Percentiles rank a stretch among this genome's conserved stretches.
Conservation (phyloP, 805 yeast species). For the Schwanniomyces yamadae region DNA sequence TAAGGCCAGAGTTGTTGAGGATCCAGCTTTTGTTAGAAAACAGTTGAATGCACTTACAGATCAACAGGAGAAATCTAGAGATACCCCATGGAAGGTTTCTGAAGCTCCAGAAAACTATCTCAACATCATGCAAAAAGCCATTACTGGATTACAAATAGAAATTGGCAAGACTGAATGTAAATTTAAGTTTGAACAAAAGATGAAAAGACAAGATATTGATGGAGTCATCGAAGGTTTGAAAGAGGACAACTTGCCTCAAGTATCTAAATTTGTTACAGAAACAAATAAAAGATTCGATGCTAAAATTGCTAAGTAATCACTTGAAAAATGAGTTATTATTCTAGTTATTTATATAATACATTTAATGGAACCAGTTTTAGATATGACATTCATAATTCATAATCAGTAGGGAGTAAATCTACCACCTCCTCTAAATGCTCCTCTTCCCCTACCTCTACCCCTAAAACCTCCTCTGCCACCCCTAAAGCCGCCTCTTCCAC, state of each 20-base stretch:
- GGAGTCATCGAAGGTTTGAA: constrained; percentile 52
- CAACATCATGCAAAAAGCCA: constrained; percentile 44
- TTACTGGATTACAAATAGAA: constrained; percentile 56
- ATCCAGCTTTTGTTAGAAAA: constrained; percentile 42
- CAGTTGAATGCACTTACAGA: constrained; percentile 46
- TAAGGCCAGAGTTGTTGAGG: constrained; percentile 44
- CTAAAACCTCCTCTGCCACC: constrained; percentile 22
- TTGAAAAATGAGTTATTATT: neutral
- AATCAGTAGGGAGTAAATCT: constrained; percentile 38
- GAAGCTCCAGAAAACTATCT: constrained; percentile 57
- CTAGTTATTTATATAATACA: constrained; percentile 1
- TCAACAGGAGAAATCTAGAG: constrained; percentile 46
- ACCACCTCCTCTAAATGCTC: constrained; percentile 30
- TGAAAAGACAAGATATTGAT: constrained; percentile 41
- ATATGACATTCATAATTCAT: constrained; percentile 1
- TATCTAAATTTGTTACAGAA: constrained; percentile 24
- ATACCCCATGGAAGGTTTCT: constrained; percentile 49
- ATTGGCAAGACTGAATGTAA: constrained; percentile 48
- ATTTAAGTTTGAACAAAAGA: constrained; percentile 58
- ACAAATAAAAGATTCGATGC: constrained; percentile 18
- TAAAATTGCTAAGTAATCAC: neutral
- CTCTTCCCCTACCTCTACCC: constrained; percentile 32
- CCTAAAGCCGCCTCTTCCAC: constrained; percentile 22
- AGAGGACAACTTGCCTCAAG: constrained; percentile 30
- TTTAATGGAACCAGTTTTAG: neutral